A percentile compares a stretch with the other conserved stretches of the same genome.
Evolutionary conservation across 2,329 filamentous ascomycete species (phyloP).

Genomic region (Fusarium siculi): DNA sequence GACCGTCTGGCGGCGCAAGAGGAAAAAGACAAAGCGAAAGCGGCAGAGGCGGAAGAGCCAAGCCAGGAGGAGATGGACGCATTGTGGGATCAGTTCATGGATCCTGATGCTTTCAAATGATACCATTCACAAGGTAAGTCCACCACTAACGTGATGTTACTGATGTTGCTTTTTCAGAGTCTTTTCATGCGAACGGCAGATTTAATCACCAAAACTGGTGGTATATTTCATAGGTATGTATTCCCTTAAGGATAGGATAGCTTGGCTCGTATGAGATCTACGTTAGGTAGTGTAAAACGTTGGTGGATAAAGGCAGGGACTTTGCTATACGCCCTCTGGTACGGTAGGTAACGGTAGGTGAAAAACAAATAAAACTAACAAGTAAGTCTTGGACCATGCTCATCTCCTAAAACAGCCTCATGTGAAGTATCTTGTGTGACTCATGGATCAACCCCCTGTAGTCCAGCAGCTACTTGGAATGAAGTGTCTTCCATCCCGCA

Average conservation of each 20-base stretch:
- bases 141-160: not conserved
- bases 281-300: not conserved
- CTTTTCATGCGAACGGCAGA: not conserved
- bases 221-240: not conserved
- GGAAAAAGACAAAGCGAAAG: not conserved
- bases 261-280: not conserved
- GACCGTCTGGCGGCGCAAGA: not conserved
- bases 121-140: not conserved
- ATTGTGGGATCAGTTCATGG: not conserved
- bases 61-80: not conserved
- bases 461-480: not conserved
- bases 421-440: not conserved
- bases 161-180: not conserved
- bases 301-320: not conserved
- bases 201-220: not conserved
- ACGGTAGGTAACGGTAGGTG: not conserved
- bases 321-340: no score
- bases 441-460: no score
- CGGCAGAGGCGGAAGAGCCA: not conserved
- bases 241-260: not conserved
- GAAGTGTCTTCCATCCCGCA: slow-evolving; percentile 66
- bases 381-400: not conserved
- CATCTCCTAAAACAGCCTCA: not conserved
- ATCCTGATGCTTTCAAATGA: not conserved
- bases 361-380: not conserved